Percentiles rank a stretch among this genome's conserved stretches.
Conservation (phyloP, 768 basidiomycete genomes). For the Amanita muscaria region DNA sequence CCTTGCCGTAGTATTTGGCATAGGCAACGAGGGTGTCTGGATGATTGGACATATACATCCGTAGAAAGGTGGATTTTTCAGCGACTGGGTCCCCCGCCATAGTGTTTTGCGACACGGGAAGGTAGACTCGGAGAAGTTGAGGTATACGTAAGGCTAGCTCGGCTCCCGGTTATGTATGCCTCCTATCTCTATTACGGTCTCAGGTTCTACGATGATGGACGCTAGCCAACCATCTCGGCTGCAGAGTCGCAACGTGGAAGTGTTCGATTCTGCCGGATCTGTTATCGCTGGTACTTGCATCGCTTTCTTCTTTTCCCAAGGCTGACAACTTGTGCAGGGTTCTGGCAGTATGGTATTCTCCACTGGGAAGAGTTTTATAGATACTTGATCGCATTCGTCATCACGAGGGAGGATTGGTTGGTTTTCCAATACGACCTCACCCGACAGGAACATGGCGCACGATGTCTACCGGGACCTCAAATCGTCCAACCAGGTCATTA, state of each 20-base stretch:
- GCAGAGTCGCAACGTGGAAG: too few relatives aligned
- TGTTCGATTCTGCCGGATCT: too few relatives aligned
- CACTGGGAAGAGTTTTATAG: conserved; percentile 13
- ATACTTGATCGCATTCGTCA: conserved; percentile 10
- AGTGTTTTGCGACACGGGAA: too few relatives aligned
- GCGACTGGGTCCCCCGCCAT: conserved; percentile 51
- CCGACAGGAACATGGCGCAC: not conserved
- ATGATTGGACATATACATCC: conserved; percentile 80
- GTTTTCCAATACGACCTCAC: conserved; percentile 11
- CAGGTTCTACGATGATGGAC: too few relatives aligned
- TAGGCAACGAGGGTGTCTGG: conserved; percentile 82
- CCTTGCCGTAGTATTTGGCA: conserved; percentile 66
- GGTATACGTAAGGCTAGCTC: too few relatives aligned
- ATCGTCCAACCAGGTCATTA: conserved; percentile 9
- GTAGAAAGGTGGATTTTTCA: conserved; percentile 65
- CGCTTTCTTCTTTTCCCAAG: too few relatives aligned
- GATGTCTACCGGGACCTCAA: conserved; percentile 6
- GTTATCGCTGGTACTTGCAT: too few relatives aligned
- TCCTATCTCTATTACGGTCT: too few relatives aligned
- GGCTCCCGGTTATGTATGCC: too few relatives aligned
- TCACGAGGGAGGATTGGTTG: conserved; percentile 8
- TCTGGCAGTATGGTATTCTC: conserved; percentile 15
- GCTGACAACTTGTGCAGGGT: conserved; percentile 8
- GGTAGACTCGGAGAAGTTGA: too few relatives aligned
- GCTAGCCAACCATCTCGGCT: too few relatives aligned